Evolutionary conservation across 2,329 filamentous ascomycete species (phyloP), one percentile per base, ranked within the genome.

Genomic region (Pyrenochaeta sp.): DNA sequence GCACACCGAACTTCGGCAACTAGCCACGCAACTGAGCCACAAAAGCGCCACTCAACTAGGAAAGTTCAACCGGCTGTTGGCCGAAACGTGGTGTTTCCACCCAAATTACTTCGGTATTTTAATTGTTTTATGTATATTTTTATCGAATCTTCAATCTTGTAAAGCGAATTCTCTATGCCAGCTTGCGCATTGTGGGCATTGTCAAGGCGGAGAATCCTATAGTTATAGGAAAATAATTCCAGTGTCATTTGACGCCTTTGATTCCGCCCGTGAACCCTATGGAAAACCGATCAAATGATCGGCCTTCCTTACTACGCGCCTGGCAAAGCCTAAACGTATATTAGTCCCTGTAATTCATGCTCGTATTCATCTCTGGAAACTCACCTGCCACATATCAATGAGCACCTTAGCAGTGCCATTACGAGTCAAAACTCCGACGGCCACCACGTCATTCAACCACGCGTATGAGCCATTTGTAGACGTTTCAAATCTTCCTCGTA

Each of bases 391-490:
- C 67, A 68, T 68, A 29, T 69, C 65, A 50, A 69, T 68, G 9
- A 49, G 20, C 11, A 69, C 66, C 3, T 53, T 55, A 14, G 29
- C 48, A 1, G 65, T 66, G 3, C 64, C 63, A 32, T 53, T 62
- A 15, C 60, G 49, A 14, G 45, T 64, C 43, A 69, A 42, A 15
- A 67, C 63, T 14, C 65, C 67, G 14, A 69, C 63, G 15, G 59
- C 69, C 14, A 74, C 71, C 30, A 76, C 61, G 56, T 75, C 71
- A 41, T 76, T 77, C 58, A 77, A 57, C 75, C 74, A 77, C 31
- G 70, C 68, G 47, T 74, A 75, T 7, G 63, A 63, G 41, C 66
- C 61, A 42, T 71, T 68, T 4, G 50, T 58, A 2, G 66, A 66
- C 7, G 74, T 75, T 52, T 77, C 74, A 33, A 77, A 75, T 21